Percentiles rank a stretch among this genome's conserved stretches.
Evolutionary conservation across 805 yeast species (phyloP).

Genomic region (Pachysolen tannophilus): DNA sequence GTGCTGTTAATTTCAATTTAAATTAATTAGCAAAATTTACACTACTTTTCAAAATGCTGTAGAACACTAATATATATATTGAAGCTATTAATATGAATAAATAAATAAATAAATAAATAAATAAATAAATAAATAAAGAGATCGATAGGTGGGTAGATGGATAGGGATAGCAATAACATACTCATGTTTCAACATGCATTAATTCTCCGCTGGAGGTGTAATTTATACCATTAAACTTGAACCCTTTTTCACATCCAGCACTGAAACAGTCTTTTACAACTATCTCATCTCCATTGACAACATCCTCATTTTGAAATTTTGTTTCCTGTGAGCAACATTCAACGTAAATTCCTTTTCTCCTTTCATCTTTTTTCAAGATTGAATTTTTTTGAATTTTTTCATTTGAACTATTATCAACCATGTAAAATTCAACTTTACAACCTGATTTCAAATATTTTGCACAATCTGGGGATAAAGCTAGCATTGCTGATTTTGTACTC

Average conservation of each 20-base stretch:
- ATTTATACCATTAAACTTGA: slow-evolving; percentile 19
- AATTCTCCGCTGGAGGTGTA: slow-evolving; percentile 25
- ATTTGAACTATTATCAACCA: too few relatives aligned
- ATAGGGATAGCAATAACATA: background rate
- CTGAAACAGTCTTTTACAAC: slow-evolving; percentile 18
- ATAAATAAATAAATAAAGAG: too few relatives aligned
- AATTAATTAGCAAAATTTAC: too few relatives aligned
- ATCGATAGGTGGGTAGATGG: too few relatives aligned
- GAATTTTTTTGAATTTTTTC: slow-evolving; percentile 17
- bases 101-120: too few relatives aligned
- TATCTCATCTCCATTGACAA: slow-evolving; percentile 5
- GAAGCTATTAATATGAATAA: too few relatives aligned
- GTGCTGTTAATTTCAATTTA: too few relatives aligned
- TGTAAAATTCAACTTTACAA: slow-evolving; percentile 1
- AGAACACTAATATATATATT: too few relatives aligned
- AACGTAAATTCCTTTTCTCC: slow-evolving; percentile 8
- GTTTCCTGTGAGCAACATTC: slow-evolving; percentile 18
- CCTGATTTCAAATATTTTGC: background rate
- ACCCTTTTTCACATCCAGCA: slow-evolving; percentile 27
- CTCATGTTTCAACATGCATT: slow-evolving; percentile 9
- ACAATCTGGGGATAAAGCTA: slow-evolving; percentile 4
- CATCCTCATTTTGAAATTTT: slow-evolving; percentile 8
- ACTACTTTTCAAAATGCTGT: too few relatives aligned
- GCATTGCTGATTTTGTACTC: slow-evolving; percentile 3
- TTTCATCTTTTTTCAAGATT: slow-evolving; percentile 9